Evolutionary conservation across 1,139 yeast genomes (phyloP).

Genomic region (Geotrichum bryndzae): DNA sequence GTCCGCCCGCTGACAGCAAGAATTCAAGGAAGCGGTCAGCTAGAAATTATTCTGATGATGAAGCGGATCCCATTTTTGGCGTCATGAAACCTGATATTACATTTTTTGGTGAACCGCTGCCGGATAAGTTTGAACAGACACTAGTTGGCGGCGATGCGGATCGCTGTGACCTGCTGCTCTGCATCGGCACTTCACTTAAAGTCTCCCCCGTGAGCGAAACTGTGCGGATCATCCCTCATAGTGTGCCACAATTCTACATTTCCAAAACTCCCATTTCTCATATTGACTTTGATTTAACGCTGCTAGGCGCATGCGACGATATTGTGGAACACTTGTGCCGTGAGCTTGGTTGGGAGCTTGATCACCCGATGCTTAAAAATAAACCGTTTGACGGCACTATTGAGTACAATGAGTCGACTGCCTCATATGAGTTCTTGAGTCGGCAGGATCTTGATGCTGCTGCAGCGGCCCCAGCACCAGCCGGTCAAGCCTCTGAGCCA

Average conservation of each 20-base stretch:
- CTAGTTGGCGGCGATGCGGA: conserved; percentile 45
- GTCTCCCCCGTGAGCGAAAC: conserved; percentile 96
- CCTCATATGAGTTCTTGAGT: conserved; percentile 23
- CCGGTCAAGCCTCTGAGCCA: too few relatives aligned
- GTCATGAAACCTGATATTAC: conserved; percentile 94
- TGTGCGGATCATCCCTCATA: conserved; percentile 62
- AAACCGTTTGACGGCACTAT: conserved; percentile 22
- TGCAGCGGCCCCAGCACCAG: background rate
- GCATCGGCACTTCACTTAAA: conserved; percentile 89
- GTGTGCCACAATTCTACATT: conserved; percentile 77
- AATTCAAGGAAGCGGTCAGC: conserved; percentile 5
- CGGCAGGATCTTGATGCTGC: background rate
- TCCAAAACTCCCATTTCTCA: conserved; percentile 77
- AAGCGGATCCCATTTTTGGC: conserved; percentile 44
- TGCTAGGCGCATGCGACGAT: conserved; percentile 85
- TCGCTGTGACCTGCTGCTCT: conserved; percentile 72
- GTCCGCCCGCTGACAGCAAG: conserved; percentile 18
- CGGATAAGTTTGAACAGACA: conserved; percentile 61
- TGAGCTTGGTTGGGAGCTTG: conserved; percentile 60
- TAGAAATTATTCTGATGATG: conserved; percentile 12
- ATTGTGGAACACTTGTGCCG: conserved; percentile 63
- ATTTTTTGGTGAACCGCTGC: conserved; percentile 86
- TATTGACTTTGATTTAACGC: conserved; percentile 70
- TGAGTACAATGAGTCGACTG: conserved; percentile 22
- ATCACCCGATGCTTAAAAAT: conserved; percentile 44